Evolutionary conservation across 2,329 filamentous ascomycete species (phyloP).

Genomic region (Fusarium pseudoanthophilum): DNA sequence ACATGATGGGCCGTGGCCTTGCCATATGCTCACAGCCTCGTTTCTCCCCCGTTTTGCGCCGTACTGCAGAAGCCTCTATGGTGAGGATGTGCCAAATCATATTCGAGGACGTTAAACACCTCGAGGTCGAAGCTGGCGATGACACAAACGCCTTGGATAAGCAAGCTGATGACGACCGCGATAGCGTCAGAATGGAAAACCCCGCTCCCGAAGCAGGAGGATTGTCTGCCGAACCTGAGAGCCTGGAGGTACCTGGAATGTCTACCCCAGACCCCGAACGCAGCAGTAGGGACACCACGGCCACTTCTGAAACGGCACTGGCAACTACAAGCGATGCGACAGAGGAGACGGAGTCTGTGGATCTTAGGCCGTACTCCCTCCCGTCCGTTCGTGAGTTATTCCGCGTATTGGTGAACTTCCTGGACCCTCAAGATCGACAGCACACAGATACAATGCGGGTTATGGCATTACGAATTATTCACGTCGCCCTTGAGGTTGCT

Average conservation of each 20-base stretch:
- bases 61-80: slow-evolving; percentile 96
- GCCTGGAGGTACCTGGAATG: slow-evolving; percentile 31
- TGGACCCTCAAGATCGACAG: slow-evolving; percentile 92
- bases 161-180: slow-evolving; percentile 74
- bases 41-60: slow-evolving; percentile 87
- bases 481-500: slow-evolving; percentile 95
- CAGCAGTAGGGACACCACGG: slow-evolving; percentile 63
- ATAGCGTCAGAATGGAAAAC: slow-evolving; percentile 81
- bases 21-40: slow-evolving; percentile 97
- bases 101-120: slow-evolving; percentile 89
- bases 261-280: slow-evolving; percentile 36
- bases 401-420: slow-evolving; percentile 88
- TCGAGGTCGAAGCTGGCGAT: slow-evolving; percentile 77
- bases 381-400: slow-evolving; percentile 96
- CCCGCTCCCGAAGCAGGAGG: slow-evolving; percentile 32
- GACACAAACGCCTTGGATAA: slow-evolving; percentile 74
- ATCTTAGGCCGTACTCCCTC: slow-evolving; percentile 88
- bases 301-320: slow-evolving; percentile 54
- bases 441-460: slow-evolving; percentile 96
- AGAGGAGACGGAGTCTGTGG: slow-evolving; percentile 59
- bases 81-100: slow-evolving; percentile 99
- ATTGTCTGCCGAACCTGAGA: slow-evolving; percentile 29
- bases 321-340: slow-evolving; percentile 47
- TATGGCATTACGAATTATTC: slow-evolving; percentile 96
- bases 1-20: slow-evolving; percentile 98